Evolutionary conservation across 345 rosid genomes (phyloP), one percentile per base, ranked within the genome.

Genomic region (Gossypium arboreum): DNA sequence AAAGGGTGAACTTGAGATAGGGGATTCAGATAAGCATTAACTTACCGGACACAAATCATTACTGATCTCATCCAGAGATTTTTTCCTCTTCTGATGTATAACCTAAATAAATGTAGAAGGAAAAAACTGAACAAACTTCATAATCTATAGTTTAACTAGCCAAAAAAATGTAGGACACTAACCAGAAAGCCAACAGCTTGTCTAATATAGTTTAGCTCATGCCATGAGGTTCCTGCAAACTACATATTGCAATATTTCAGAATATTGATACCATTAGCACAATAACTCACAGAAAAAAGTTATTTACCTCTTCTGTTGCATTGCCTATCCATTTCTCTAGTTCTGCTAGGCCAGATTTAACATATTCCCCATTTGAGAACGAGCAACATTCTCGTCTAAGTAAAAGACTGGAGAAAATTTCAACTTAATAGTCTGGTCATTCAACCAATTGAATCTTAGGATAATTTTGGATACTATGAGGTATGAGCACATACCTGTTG

Each of bases 181-280:
- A 94, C 98, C 97, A 95, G 87, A 85, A 95, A 95, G 34, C 98
- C 98, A 84, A 95, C 98, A 80, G 99, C 99, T 89, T 95, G 99
- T 80, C 98, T 86, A 75, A 95, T 93, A 82, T 88, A 95, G 71
- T 90, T 93, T 73, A 95, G 85, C 84, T 93, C 99, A 29, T 93
- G 97, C 99, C 99, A 95, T 57, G 98, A 95, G 69, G 98, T 95
- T 85, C 99, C 99, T 84, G 96, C 84, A 86, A 81, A 91, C 99
- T 95, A 78, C 76, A 89, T 67, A 57, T 64, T 18, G 71, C 63
- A 73, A 77, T 50, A 76, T 78, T 77, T 76, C 77, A 86, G 76
- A 73, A 63, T 58, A 69, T 63, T 17, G 50, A 44, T 29, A 54
- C 56, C 78, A 80, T 57, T 41, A 69, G 45, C 34, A 55, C 67